phyloP scores from a whole-genome alignment of 2,329 filamentous ascomycete species.

The Aulographum hederae region DNA sequence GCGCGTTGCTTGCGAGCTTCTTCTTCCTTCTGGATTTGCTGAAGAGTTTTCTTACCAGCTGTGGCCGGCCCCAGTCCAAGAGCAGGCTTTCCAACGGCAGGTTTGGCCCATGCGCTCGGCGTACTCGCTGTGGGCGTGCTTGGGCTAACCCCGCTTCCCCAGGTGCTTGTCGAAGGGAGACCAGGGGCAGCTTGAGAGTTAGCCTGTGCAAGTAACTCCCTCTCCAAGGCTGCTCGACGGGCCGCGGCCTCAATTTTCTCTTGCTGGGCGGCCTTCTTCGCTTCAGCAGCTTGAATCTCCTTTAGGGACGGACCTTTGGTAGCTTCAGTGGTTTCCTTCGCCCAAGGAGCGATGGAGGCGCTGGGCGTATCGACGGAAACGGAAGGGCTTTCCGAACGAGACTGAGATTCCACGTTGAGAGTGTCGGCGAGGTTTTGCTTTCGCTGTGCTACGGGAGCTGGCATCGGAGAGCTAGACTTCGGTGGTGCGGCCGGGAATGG shows the following conservation, averaged over 20 bases:
- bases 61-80: constrained; percentile 18
- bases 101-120: constrained; percentile 47
- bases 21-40: constrained; percentile 93
- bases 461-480: constrained; percentile 62
- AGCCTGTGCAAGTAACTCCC: constrained; percentile 46
- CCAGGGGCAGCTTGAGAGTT: constrained; percentile 51
- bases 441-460: constrained; percentile 75
- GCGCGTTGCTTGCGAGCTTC: constrained; percentile 72
- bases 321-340: constrained; percentile 55
- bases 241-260: constrained; percentile 66
- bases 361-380: constrained; percentile 41
- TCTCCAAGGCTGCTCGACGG: constrained; percentile 62
- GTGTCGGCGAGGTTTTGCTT: constrained; percentile 71
- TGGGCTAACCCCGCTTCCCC: constrained; percentile 40
- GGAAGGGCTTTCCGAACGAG: constrained; percentile 60
- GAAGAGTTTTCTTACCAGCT: constrained; percentile 66
- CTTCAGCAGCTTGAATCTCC: constrained; percentile 93
- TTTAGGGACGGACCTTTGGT: constrained; percentile 81
- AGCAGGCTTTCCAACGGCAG: constrained; percentile 33
- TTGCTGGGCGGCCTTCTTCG: constrained; percentile 74
- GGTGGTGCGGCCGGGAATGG: constrained; percentile 59
- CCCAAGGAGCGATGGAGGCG: constrained; percentile 82
- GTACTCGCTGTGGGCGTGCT: constrained; percentile 30
- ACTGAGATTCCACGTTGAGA: constrained; percentile 44
- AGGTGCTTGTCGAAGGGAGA: constrained; percentile 74